Evolutionary conservation across 73 alveolate species (phyloP), one percentile per base, ranked within the genome.

Genomic region (Tetrahymena thermophila): DNA sequence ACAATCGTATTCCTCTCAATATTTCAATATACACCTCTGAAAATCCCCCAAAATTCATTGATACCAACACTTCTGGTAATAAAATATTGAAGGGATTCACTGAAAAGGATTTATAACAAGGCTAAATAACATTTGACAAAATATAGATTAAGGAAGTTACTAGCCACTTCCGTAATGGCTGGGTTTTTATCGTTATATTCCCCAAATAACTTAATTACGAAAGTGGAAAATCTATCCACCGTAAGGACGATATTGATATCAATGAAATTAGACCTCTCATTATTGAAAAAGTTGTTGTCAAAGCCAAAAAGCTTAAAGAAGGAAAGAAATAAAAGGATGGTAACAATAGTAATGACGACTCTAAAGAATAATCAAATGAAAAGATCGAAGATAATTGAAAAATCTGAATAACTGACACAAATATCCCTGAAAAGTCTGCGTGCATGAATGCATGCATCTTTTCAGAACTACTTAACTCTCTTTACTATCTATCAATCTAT

Each of bases 111-210:
- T 71, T 71, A 55, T 40, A 55, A 19, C 34, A 16, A 43, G 43
- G 85, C 37, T 35, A 35, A 57, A 71, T 94, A 35, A 94, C 56
- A 21, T 94, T 94, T 55, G 93, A 55, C 31, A 94, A 94, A 56
- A 94, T 94, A 31, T 93, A 71, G 71, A 94, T 94, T 37, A 94
- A 94, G 56, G 96, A 94, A 94, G 96, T 94, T 56, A 94, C 95
- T 13, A 71, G 94, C 23, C 96, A 94, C 35, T 94, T 94, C 84
- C 94, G 96, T 31, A 57, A 55, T 35, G 96, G 96, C 28, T 94
- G 96, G 85, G 85, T 94, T 83, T 94, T 57, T 31, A 43, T 94
- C 11, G 96, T 94, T 3, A 55, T 94, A 23, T 35, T 37, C 56
- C 85, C 95, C 42, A 71, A 71, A n/a, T 71, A 71, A 19, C 89